Conservation (phyloP, 257 asterid species). For the Anisodus tanguticus region DNA sequence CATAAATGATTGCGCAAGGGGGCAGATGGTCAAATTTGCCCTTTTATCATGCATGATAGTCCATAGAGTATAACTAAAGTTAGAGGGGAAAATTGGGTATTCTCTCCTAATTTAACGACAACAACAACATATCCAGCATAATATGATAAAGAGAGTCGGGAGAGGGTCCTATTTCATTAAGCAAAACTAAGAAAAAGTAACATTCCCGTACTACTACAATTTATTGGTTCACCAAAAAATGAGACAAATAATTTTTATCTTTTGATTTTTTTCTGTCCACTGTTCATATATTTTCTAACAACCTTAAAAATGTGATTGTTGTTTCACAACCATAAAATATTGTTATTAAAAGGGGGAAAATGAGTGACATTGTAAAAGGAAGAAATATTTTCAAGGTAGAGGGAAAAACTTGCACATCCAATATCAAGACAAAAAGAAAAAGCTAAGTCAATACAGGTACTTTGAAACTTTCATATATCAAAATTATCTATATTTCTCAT, state of each 20-base stretch:
- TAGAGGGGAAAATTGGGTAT: too few species aligned
- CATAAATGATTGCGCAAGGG: too few species aligned
- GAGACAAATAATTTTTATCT: neutral
- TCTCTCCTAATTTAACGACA: too few species aligned
- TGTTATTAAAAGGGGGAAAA: neutral
- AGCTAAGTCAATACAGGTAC: slow-evolving; percentile 4
- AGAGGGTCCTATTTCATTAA: too few species aligned
- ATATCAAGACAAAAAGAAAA: neutral
- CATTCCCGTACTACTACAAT: too few species aligned
- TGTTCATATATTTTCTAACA: neutral
- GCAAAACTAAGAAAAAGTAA: too few species aligned
- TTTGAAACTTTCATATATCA: neutral
- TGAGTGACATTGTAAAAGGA: neutral
- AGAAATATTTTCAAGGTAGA: neutral
- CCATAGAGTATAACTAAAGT: too few species aligned
- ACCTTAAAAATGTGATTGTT: neutral
- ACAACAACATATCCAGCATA: too few species aligned
- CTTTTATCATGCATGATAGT: too few species aligned
- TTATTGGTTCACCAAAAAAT: too few species aligned
- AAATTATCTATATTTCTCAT: slow-evolving; percentile 5
- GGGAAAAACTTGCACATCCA: neutral
- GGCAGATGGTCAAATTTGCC: too few species aligned
- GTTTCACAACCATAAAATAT: slow-evolving; percentile 13
- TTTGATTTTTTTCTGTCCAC: neutral
- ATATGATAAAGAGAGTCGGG: too few species aligned